Evolutionary conservation across 2,329 filamentous ascomycete species (phyloP), one percentile per base, ranked within the genome.

Genomic region (Penicillium sumatraense): DNA sequence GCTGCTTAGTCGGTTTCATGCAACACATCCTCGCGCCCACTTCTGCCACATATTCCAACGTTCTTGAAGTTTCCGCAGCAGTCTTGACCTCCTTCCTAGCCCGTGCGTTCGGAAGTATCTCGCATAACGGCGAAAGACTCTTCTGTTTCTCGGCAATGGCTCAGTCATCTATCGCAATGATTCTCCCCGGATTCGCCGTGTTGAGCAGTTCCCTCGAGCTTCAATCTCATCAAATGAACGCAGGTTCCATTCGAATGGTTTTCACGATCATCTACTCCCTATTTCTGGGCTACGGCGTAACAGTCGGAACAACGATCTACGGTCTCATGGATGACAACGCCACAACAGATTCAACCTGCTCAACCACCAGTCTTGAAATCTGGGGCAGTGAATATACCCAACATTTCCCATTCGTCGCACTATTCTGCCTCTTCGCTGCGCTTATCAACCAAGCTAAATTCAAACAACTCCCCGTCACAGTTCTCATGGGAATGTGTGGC

Each of bases 391-490:
- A 69, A 26, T 70, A 71, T 14, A 60, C 65, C 14, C 83, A 80
- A 57, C 83, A 81, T 53, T 91, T 92, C 74, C 75, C 87, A 40
- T 91, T 91, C 65, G 90, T 93, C 0, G 84, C 89, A 0, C 73
- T 82, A 0, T 93, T 93, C 68, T 86, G 89, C 24, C 68, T 91
- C 29, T 89, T 87, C 68, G 81, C 92, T 33, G 88, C 88, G 57
- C 80, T 92, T 65, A 87, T 92, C 72, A 92, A 93, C 72, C 89
- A 93, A 64, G 89, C 89, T 54, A 90, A 91, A 72, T 88, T 83
- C 81, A 87, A 84, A 65, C 89, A 93, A 68, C 83, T 87, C 31
- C 89, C 89, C 0, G 81, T 89, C 50, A 93, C 92, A 86, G 75
- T 89, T 1, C 41, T 85, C 56, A 90, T 95, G 67, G 85, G 89